phyloP scores from a whole-genome alignment of 1,284 basidiomycete species.

The Austroboletus niveus region DNA sequence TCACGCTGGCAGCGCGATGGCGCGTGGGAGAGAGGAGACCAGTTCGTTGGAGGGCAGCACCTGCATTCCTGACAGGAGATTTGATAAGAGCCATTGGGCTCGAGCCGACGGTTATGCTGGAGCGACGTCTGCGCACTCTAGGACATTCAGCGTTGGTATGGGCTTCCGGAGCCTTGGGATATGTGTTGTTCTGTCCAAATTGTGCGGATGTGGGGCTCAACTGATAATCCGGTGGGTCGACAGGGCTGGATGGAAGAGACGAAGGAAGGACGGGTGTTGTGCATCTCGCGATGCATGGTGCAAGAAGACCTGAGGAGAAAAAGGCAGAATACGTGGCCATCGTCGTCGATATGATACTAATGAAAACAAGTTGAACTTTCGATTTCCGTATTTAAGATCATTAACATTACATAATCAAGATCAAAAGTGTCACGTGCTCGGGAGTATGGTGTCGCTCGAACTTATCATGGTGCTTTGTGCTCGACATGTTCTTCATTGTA shows the following conservation, averaged over 20 bases:
- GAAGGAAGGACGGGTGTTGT: slow-evolving; percentile 34
- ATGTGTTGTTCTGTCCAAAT: slow-evolving; percentile 9
- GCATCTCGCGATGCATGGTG: slow-evolving; percentile 34
- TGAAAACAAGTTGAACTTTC: slow-evolving; percentile 16
- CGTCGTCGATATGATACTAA: background rate
- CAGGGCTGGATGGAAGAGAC: slow-evolving; percentile 31
- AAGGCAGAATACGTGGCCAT: slow-evolving; percentile 56
- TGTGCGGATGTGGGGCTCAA: slow-evolving; percentile 37
- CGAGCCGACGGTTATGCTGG: slow-evolving; percentile 48
- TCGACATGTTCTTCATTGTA: slow-evolving; percentile 76
- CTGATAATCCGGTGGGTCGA: slow-evolving; percentile 36
- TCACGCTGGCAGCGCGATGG: slow-evolving; percentile 44
- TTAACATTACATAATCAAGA: slow-evolving; percentile 18
- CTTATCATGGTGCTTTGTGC: background rate
- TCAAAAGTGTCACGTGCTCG: slow-evolving; percentile 12
- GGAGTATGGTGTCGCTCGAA: background rate
- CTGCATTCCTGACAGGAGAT: slow-evolving; percentile 47
- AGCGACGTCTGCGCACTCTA: slow-evolving; percentile 49
- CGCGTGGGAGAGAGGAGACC: slow-evolving; percentile 36
- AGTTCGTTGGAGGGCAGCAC: slow-evolving; percentile 45
- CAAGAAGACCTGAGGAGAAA: slow-evolving; percentile 61
- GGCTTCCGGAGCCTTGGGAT: slow-evolving; percentile 11
- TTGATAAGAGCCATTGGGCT: slow-evolving; percentile 51
- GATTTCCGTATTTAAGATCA: slow-evolving; percentile 12
- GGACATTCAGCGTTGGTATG: slow-evolving; percentile 16